Percentiles rank a stretch among this genome's conserved stretches.
Evolutionary conservation across 805 yeast genomes (phyloP).

Genomic region (Maudiozyma bulderi): DNA sequence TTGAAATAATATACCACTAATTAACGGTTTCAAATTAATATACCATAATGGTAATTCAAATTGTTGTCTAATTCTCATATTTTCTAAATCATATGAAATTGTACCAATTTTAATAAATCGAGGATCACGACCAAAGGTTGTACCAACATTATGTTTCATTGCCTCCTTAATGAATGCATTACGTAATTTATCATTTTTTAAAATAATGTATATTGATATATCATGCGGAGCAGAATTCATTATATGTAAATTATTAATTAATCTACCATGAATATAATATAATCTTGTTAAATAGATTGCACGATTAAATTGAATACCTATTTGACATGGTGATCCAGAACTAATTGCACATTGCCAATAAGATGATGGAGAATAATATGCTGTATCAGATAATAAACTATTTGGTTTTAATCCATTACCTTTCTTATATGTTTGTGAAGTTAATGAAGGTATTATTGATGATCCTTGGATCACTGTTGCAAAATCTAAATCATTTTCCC

Average conservation of each 20-base stretch:
- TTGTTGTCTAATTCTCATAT: conserved; percentile 20
- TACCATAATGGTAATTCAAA: conserved; percentile 26
- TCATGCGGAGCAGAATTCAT: conserved; percentile 33
- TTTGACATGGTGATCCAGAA: conserved; percentile 19
- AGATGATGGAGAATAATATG: conserved; percentile 15
- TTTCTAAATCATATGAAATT: conserved; percentile 20
- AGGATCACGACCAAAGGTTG: conserved; percentile 12
- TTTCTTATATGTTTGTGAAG: conserved; percentile 26
- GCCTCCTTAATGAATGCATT: conserved; percentile 11
- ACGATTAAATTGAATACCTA: conserved; percentile 32
- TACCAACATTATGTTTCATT: conserved; percentile 10
- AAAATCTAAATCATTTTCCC: conserved; percentile 30
- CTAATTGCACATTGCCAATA: conserved; percentile 27
- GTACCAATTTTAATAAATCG: conserved; percentile 23
- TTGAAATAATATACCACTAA: conserved; percentile 27
- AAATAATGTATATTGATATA: conserved; percentile 26
- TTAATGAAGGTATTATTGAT: conserved; percentile 28
- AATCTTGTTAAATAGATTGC: conserved; percentile 32
- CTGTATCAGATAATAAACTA: conserved; percentile 19
- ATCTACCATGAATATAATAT: conserved; percentile 30
- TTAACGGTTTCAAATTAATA: conserved; percentile 23
- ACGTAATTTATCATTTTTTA: conserved; percentile 8
- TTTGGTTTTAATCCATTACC: conserved; percentile 22
- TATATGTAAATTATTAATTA: conserved; percentile 29
- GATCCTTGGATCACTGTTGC: conserved; percentile 31